Evolutionary conservation across 2,329 filamentous ascomycete genomes (phyloP).

Genomic region (Chaetomium sp.): DNA sequence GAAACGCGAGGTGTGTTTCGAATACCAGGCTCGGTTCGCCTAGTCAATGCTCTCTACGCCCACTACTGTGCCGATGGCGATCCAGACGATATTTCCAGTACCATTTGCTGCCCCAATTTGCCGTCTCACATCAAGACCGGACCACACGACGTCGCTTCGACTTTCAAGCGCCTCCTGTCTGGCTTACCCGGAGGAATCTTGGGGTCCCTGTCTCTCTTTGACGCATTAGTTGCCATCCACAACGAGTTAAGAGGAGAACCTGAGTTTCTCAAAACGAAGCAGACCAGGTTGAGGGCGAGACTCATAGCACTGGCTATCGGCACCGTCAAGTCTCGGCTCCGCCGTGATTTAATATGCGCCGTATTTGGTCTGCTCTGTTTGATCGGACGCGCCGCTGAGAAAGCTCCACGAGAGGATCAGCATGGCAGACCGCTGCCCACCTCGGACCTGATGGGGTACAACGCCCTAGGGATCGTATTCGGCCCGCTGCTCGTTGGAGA

Average conservation of each 20-base stretch:
- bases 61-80: conserved; percentile 61
- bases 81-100: conserved; percentile 55
- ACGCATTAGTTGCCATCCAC: conserved; percentile 63
- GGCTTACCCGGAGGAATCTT: conserved; percentile 67
- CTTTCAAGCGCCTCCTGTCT: conserved; percentile 66
- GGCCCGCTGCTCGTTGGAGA: conserved; percentile 65
- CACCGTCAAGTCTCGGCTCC: conserved; percentile 60
- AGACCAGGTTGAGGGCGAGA: conserved; percentile 61
- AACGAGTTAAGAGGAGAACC: conserved; percentile 56
- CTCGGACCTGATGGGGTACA: conserved; percentile 65
- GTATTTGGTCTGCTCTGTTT: conserved; percentile 67
- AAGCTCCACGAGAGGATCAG: conserved; percentile 54
- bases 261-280: conserved; percentile 55
- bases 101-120: conserved; percentile 60
- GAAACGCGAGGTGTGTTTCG: conserved; percentile 63
- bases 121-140: conserved; percentile 62
- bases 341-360: conserved; percentile 65
- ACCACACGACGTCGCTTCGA: conserved; percentile 66
- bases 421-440: conserved; percentile 56
- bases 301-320: conserved; percentile 66
- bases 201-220: conserved; percentile 62
- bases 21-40: conserved; percentile 60
- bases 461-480: conserved; percentile 64
- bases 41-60: conserved; percentile 62
- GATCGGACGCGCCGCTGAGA: conserved; percentile 61